A percentile compares a stretch with the other conserved stretches of the same genome.
These are phyloP conservation scores for Aspergillus sp. DNA, from an alignment of 2,329 filamentous ascomycete genomes.

Conservation along the genomic window DNA sequence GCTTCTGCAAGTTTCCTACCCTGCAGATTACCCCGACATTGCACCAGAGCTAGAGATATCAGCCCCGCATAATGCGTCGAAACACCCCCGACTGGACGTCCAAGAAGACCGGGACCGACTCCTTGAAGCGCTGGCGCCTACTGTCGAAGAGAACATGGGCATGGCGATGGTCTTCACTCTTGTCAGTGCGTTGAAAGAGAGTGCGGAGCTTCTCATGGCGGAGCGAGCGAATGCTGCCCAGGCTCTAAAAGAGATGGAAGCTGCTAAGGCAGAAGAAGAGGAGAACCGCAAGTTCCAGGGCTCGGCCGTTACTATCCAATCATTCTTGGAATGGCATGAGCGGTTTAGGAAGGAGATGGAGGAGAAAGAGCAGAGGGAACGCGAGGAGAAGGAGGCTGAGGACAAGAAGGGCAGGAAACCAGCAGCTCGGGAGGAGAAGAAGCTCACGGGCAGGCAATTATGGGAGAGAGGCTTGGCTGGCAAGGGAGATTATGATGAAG, in stretches of 20 bases:
- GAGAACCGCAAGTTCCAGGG: conserved; percentile 98
- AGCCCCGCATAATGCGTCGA: conserved; percentile 61
- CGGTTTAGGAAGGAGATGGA: conserved; percentile 74
- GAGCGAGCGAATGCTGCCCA: conserved; percentile 62
- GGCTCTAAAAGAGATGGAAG: conserved; percentile 46
- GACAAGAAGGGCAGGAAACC: conserved; percentile 78
- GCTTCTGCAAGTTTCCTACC: conserved; percentile 78
- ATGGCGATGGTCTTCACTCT: conserved; percentile 98
- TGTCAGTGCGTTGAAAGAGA: conserved; percentile 79
- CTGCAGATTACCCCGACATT: conserved; percentile 83
- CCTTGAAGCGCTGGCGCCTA: conserved; percentile 62
- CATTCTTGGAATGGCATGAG: conserved; percentile 75
- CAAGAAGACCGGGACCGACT: conserved; percentile 70
- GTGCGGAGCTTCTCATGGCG: conserved; percentile 75
- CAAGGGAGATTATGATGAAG: conserved; percentile 60
- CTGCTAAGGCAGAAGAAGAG: conserved; percentile 65
- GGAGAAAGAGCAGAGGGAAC: conserved; percentile 58
- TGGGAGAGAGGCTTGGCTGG: conserved; percentile 68
- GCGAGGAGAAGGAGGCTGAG: conserved; percentile 66
- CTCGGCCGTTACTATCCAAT: conserved; percentile 76
- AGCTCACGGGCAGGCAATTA: conserved; percentile 65
- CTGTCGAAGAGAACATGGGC: conserved; percentile 84
- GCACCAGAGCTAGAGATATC: conserved; percentile 76
- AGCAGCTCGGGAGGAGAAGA: conserved; percentile 59
- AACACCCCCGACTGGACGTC: conserved; percentile 69